A percentile compares a stretch with the other conserved stretches of the same genome.
Evolutionary conservation across 2,329 filamentous ascomycete genomes (phyloP).

Genomic region (Ploettnerulaceae sp.): DNA sequence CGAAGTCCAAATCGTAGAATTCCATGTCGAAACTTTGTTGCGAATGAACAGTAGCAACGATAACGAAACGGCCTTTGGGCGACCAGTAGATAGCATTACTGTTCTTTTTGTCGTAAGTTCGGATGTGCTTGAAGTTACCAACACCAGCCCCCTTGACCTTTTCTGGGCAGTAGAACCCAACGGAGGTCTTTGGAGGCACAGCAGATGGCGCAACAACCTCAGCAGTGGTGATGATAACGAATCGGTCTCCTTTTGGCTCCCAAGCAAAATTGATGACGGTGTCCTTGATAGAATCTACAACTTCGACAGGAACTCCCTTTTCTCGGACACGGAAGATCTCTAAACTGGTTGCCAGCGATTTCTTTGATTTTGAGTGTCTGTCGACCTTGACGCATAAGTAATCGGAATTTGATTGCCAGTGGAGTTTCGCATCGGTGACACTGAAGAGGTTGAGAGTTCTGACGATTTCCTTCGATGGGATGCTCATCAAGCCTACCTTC

Average conservation of each 20-base stretch:
- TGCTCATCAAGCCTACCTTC: conserved; percentile 92
- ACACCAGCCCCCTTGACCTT: conserved; percentile 76
- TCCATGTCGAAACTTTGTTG: conserved; percentile 93
- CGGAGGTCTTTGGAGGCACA: conserved; percentile 87
- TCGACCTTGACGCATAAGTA: conserved; percentile 99
- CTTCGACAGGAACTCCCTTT: conserved; percentile 97
- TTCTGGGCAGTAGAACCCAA: conserved; percentile 95
- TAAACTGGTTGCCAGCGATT: conserved; percentile 91
- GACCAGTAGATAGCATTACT: conserved; percentile 99
- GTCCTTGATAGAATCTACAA: conserved; percentile 96
- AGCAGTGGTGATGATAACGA: conserved; percentile 92
- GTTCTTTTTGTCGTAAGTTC: conserved; percentile 97
- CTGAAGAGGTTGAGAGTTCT: conserved; percentile 97
- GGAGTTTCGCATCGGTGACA: conserved; percentile 93
- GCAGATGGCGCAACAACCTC: conserved; percentile 74
- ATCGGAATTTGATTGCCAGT: conserved; percentile 93
- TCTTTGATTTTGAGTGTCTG: conserved; percentile 98
- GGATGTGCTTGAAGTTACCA: conserved; percentile 94
- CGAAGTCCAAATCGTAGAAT: conserved; percentile 96
- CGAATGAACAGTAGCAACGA: conserved; percentile 88
- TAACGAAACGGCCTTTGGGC: conserved; percentile 88
- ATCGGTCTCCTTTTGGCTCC: conserved; percentile 97
- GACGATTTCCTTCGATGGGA: conserved; percentile 91
- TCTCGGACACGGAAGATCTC: conserved; percentile 97
- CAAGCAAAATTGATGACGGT: conserved; percentile 99